Evolutionary conservation across 2,329 filamentous ascomycete genomes (phyloP), one percentile per base, ranked within the genome.

Genomic region (Orbilia oligospora): DNA sequence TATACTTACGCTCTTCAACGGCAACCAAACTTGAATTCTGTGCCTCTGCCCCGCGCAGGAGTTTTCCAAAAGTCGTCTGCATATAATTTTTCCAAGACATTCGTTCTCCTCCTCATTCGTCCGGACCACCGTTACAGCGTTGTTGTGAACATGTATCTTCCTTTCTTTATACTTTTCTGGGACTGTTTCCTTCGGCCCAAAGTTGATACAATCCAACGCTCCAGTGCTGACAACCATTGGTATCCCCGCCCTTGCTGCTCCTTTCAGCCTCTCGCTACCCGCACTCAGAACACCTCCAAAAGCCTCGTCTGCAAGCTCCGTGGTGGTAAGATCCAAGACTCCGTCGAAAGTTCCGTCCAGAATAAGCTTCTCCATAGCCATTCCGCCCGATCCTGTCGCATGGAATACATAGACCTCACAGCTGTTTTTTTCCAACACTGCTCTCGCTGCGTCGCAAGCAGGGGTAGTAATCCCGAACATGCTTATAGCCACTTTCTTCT

Each of bases 391-490:
- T 0, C 91, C 91, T 0, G 91, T 92, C 1, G 91, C 91, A 81
- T 92, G 91, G 82, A 93, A 93, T 1, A 92, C 86, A 80, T 89
- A 91, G 63, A 88, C 86, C 1, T 82, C 82, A 27, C 72, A 76
- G 67, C 86, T 83, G 1, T 84, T 83, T 0, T 83, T 77, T 65
- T 88, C 86, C 0, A 92, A 85, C 55, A 87, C 83, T 0, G 83
- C 81, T 0, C 89, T 86, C 0, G 91, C 87, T 0, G 83, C 84
- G 56, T 90, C 88, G 0, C 90, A 90, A 10, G 88, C 88, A 0
- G 90, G 90, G 0, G 91, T 93, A 0, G 91, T 93, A 5, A 93
- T 90, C 1, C 91, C 91, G 81, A 92, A 93, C 91, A 93, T 93
- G 1, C 91, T 92, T 24, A 92, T 87, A 0, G 87, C 91, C 5